Conservation (phyloP, 495 filamentous ascomycete genomes). For the Lineolata rhizophorae region DNA sequence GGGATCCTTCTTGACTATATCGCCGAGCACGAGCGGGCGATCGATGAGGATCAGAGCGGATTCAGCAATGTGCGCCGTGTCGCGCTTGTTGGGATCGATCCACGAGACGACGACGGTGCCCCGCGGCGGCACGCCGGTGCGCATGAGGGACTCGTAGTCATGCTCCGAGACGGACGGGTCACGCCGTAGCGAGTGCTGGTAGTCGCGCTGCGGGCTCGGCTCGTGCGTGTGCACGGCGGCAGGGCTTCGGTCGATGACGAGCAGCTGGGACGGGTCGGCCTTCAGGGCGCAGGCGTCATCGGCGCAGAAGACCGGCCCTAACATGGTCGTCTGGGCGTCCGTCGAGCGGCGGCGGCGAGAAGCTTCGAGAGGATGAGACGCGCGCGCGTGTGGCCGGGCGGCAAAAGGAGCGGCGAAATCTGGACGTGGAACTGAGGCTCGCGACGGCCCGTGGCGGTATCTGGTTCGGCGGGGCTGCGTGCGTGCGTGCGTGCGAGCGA, state of each 20-base stretch:
- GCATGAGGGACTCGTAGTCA: conserved; percentile 8
- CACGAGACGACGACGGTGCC: conserved; percentile 17
- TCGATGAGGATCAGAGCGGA: conserved; percentile 18
- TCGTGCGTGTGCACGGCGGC: conserved; percentile 17
- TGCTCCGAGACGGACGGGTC: conserved; percentile 2
- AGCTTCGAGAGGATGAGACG: background rate
- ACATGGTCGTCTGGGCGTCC: background rate
- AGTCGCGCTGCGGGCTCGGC: conserved; percentile 12
- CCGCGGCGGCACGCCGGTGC: conserved; percentile 16
- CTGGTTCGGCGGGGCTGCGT: too few species aligned
- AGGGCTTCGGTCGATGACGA: conserved; percentile 15
- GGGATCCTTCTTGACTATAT: conserved; percentile 18
- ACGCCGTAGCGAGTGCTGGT: conserved; percentile 8
- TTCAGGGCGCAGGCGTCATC: conserved; percentile 15
- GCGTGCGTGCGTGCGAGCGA: too few species aligned
- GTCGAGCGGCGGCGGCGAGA: background rate
- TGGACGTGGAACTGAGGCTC: too few species aligned
- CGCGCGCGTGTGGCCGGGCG: too few species aligned
- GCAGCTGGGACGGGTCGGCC: conserved; percentile 10
- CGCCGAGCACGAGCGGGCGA: conserved; percentile 17
- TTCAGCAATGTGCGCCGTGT: too few species aligned
- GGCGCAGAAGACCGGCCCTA: conserved; percentile 8
- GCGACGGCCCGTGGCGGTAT: too few species aligned
- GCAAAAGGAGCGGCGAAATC: too few species aligned
- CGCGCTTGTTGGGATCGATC: conserved; percentile 9